A percentile compares a stretch with the other conserved stretches of the same genome.
phyloP scores from a whole-genome alignment of 129 eudicot species.

The Calendula officinalis region DNA sequence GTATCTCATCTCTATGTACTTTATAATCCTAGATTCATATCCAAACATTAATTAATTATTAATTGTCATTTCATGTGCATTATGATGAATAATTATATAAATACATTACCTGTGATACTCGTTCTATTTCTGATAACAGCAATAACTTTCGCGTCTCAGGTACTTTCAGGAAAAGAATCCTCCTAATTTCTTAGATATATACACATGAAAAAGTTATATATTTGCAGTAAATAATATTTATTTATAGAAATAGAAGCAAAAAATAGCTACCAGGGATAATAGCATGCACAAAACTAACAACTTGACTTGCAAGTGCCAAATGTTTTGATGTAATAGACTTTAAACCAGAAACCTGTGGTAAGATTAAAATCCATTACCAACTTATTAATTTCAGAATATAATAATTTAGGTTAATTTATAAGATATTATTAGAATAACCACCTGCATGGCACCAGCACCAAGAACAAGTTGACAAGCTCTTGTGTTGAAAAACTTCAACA shows the following conservation, averaged over 20 bases:
- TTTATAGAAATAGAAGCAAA: not conserved
- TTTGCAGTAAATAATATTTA: too few relatives aligned
- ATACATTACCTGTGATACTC: slow-evolving; percentile 69
- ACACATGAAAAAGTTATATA: slow-evolving; percentile 26
- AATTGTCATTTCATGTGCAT: not conserved
- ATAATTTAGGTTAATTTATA: too few relatives aligned
- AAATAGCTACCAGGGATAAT: slow-evolving; percentile 85
- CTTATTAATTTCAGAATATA: not conserved
- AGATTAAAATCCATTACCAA: not conserved
- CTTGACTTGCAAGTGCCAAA: slow-evolving; percentile 97
- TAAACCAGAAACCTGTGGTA: slow-evolving; percentile 88
- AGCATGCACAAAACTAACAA: slow-evolving; percentile 75
- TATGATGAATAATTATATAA: too few relatives aligned
- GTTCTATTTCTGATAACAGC: slow-evolving; percentile 69
- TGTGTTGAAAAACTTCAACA: slow-evolving; percentile 89
- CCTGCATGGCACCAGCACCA: slow-evolving; percentile 99
- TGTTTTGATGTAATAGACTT: slow-evolving; percentile 92
- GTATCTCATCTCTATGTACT: slow-evolving; percentile 94
- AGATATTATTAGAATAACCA: slow-evolving; percentile 6
- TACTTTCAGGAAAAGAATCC: slow-evolving; percentile 70
- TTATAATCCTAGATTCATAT: slow-evolving; percentile 63
- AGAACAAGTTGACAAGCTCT: slow-evolving; percentile 94
- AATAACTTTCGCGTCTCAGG: slow-evolving; percentile 69
- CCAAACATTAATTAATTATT: not conserved
- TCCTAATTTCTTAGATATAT: slow-evolving; percentile 74